Conservation (phyloP, 2,329 filamentous ascomycete genomes). For the Zalaria sp. region DNA sequence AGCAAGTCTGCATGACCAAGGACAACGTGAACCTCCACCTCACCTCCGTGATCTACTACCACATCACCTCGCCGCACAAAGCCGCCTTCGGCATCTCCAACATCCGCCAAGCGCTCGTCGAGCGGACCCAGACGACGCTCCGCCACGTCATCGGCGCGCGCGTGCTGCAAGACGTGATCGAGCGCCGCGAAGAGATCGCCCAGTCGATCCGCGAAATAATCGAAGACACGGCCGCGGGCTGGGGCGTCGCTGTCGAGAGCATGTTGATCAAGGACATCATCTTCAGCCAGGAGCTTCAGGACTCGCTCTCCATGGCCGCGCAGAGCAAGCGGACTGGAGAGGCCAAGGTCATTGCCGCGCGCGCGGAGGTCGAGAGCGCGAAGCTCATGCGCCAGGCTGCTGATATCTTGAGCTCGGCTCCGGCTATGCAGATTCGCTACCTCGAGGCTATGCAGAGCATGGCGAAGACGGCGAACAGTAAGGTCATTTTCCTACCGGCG, state of each 20-base stretch:
- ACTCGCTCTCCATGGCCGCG: conserved; percentile 93
- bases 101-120: conserved; percentile 87
- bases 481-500: conserved; percentile 71
- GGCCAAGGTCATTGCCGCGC: conserved; percentile 93
- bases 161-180: conserved; percentile 93
- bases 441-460: conserved; percentile 98
- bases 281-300: conserved; percentile 89
- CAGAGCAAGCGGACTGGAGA: conserved; percentile 98
- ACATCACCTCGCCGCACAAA: conserved; percentile 90
- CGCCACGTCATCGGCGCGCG: conserved; percentile 93
- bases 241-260: conserved; percentile 92
- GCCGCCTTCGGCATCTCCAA: conserved; percentile 93
- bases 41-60: conserved; percentile 98
- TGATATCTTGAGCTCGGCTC: conserved; percentile 80
- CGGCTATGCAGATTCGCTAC: conserved; percentile 96
- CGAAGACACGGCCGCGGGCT: conserved; percentile 82
- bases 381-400: conserved; percentile 85
- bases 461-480: conserved; percentile 83
- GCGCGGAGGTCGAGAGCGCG: conserved; percentile 90
- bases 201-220: conserved; percentile 94
- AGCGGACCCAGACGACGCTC: conserved; percentile 94
- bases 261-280: conserved; percentile 99
- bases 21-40: conserved; percentile 92
- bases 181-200: conserved; percentile 93
- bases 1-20: conserved; percentile 98